Evolutionary conservation across 768 basidiomycete genomes (phyloP).

Genomic region (Lactifluus rugatus): DNA sequence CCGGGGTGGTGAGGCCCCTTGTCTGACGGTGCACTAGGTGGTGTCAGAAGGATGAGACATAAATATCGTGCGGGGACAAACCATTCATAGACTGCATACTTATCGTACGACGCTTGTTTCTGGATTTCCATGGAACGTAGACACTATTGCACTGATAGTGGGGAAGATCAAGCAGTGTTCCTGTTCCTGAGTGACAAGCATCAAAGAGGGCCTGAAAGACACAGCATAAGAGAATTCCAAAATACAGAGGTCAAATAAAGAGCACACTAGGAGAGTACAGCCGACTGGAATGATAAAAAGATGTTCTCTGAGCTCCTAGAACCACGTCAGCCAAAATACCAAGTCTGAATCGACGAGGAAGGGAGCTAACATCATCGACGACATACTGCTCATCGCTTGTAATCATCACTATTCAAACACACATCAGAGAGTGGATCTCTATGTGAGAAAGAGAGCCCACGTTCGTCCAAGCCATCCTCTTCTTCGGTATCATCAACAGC

Average conservation of each 20-base stretch:
- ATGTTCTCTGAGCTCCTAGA: constrained; percentile 4
- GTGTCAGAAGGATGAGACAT: not conserved
- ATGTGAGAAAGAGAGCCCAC: too few species aligned
- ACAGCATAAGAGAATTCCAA: not conserved
- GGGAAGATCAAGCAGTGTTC: too few species aligned
- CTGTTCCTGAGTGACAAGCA: constrained; percentile 24
- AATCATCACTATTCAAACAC: too few species aligned
- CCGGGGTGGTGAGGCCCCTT: not conserved
- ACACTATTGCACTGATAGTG: constrained; percentile 22
- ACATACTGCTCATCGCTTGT: too few species aligned
- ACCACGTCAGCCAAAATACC: too few species aligned
- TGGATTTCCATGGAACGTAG: constrained; percentile 22
- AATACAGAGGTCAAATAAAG: not conserved
- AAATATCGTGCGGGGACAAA: not conserved
- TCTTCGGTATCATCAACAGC: too few species aligned
- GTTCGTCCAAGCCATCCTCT: too few species aligned
- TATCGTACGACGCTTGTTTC: constrained; percentile 19
- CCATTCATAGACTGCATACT: constrained; percentile 18
- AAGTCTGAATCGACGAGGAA: too few species aligned
- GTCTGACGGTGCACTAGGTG: constrained; percentile 9
- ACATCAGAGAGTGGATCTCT: too few species aligned
- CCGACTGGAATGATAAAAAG: constrained; percentile 17
- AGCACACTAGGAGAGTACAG: constrained; percentile 17
- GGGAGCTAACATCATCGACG: too few species aligned
- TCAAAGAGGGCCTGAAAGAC: constrained; percentile 23